phyloP scores from a whole-genome alignment of 2,329 filamentous ascomycete genomes.

The Coniochaeta sp. region DNA sequence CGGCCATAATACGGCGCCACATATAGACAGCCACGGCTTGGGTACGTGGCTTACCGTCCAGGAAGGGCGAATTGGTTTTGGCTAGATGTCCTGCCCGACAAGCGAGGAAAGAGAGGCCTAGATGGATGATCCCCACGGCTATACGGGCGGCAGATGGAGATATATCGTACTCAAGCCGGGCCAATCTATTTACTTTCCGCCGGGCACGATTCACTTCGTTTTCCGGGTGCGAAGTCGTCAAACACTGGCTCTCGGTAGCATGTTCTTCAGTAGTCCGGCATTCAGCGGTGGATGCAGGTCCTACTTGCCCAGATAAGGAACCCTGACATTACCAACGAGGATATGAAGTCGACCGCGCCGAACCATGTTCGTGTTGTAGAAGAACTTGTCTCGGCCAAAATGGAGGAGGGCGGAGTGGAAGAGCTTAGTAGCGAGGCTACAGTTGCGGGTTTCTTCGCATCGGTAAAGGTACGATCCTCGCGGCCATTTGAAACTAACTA shows the following conservation, averaged over 20 bases:
- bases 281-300: background rate
- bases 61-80: constrained; percentile 5
- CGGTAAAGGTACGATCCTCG: too few relatives aligned
- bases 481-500: background rate
- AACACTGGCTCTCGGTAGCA: constrained; percentile 18
- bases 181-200: constrained; percentile 24
- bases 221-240: constrained; percentile 19
- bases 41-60: background rate
- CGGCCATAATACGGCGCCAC: too few relatives aligned
- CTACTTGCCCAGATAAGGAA: background rate
- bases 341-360: background rate
- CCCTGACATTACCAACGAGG: background rate
- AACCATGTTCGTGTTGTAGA: background rate
- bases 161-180: constrained; percentile 24
- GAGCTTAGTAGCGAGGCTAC: background rate
- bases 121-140: constrained; percentile 17
- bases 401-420: background rate
- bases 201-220: constrained; percentile 26
- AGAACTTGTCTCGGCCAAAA: background rate
- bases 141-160: constrained; percentile 21
- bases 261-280: background rate
- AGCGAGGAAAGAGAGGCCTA: constrained; percentile 17
- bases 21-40: too few relatives aligned
- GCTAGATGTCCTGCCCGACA: constrained; percentile 21
- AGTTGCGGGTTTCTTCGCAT: too few relatives aligned